Evolutionary conservation across 768 basidiomycete genomes (phyloP).

Genomic region (Nevesoporus exiguus): DNA sequence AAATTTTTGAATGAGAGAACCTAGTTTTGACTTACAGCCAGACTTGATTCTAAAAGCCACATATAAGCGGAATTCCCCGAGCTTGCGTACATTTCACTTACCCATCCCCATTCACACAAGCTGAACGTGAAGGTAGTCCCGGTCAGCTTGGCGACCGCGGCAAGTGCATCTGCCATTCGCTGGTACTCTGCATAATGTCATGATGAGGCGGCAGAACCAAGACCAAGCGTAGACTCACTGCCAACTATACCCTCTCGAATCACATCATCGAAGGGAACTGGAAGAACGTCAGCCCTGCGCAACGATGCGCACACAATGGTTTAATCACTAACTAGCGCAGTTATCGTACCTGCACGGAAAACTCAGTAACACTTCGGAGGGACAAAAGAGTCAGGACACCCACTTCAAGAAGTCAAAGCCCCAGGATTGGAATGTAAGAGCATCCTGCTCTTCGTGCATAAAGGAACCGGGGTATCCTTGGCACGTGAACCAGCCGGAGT

Average conservation of each 20-base stretch:
- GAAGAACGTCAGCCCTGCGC: not conserved
- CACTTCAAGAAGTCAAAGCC: conserved; percentile 65
- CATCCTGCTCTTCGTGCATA: conserved; percentile 58
- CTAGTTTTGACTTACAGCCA: conserved; percentile 52
- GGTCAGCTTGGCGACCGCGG: conserved; percentile 39
- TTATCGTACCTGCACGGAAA: conserved; percentile 49
- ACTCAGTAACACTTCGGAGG: not conserved
- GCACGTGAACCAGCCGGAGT: conserved; percentile 69
- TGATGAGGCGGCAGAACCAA: not conserved
- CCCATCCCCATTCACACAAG: conserved; percentile 66
- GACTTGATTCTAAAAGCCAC: conserved; percentile 46
- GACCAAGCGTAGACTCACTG: conserved; percentile 35
- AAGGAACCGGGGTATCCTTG: conserved; percentile 58
- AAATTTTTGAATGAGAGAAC: conserved; percentile 5
- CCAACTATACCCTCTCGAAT: conserved; percentile 52
- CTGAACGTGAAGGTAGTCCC: conserved; percentile 57
- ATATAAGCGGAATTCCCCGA: not conserved
- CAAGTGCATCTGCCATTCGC: conserved; percentile 58
- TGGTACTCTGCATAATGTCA: conserved; percentile 43
- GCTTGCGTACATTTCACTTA: conserved; percentile 28
- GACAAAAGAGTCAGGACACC: conserved; percentile 13
- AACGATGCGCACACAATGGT: not conserved
- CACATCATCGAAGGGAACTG: conserved; percentile 55
- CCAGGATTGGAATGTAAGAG: conserved; percentile 55
- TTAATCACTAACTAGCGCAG: conserved; percentile 43